Evolutionary conservation across 768 basidiomycete genomes (phyloP).

Genomic region (Gloeopeniophorella convolvens): DNA sequence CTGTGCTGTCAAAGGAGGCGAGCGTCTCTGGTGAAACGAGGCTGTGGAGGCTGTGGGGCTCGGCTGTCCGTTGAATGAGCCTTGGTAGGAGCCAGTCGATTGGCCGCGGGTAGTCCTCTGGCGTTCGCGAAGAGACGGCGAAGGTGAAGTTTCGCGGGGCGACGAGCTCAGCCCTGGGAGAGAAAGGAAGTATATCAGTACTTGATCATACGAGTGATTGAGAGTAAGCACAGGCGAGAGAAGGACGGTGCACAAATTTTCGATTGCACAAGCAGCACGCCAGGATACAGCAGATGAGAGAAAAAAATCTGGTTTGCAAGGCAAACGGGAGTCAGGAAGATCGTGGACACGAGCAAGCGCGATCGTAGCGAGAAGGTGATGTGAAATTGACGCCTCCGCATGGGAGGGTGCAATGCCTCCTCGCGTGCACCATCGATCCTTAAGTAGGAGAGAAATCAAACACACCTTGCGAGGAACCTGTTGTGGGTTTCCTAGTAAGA

Average conservation of each 20-base stretch:
- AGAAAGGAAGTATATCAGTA: background rate
- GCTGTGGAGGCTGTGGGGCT: constrained; percentile 19
- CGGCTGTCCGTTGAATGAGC: constrained; percentile 13
- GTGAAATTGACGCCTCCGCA: background rate
- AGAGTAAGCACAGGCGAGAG: background rate
- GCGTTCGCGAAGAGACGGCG: constrained; percentile 20
- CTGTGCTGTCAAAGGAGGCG: constrained; percentile 19
- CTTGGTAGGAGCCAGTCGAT: constrained; percentile 15
- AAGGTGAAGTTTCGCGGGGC: constrained; percentile 19
- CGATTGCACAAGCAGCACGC: background rate
- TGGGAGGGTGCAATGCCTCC: background rate
- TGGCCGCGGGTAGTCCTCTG: constrained; percentile 16
- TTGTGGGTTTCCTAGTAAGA: constrained; percentile 14
- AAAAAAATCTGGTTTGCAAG: background rate
- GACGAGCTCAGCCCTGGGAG: constrained; percentile 16
- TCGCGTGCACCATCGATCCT: constrained; percentile 8
- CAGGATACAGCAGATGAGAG: background rate
- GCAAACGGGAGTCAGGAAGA: background rate
- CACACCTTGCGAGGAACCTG: constrained; percentile 16
- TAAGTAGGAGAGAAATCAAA: background rate
- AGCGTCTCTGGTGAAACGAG: constrained; percentile 19
- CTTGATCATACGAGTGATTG: background rate
- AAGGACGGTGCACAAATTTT: background rate
- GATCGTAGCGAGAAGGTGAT: background rate
- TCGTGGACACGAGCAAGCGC: background rate